A percentile compares a stretch with the other conserved stretches of the same genome.
phyloP scores from a whole-genome alignment of 495 filamentous ascomycete species.

The Amorphotheca resinae region DNA sequence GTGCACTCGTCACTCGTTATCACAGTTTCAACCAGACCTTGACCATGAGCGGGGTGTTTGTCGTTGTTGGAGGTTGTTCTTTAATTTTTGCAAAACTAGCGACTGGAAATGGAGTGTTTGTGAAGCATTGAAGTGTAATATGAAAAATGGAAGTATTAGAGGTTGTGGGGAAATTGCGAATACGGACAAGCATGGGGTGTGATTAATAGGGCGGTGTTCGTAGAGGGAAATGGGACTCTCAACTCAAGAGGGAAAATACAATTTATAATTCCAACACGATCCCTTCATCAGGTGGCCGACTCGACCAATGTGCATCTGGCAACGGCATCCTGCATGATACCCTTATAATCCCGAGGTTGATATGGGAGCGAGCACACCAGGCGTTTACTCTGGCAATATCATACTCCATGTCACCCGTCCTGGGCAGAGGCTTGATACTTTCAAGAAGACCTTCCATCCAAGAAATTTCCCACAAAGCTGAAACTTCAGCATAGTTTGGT shows the following conservation, averaged over 20 bases:
- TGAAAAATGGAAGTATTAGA: background rate
- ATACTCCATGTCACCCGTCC: conserved; percentile 1
- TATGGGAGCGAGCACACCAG: background rate
- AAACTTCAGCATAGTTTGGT: background rate
- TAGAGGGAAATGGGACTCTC: no score
- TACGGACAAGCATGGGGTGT: no score
- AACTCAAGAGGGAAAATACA: background rate
- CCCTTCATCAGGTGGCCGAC: no score
- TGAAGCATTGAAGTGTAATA: conserved; percentile 7
- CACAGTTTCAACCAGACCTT: conserved; percentile 28
- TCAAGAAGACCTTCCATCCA: conserved; percentile 1
- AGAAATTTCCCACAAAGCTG: background rate
- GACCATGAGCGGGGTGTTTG: conserved; percentile 35
- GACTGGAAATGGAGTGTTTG: conserved; percentile 23
- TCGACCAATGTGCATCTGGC: background rate
- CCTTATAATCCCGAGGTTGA: conserved; percentile 1
- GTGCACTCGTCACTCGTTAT: conserved; percentile 32
- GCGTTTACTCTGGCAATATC: conserved; percentile 3
- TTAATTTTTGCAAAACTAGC: conserved; percentile 22
- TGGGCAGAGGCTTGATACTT: background rate
- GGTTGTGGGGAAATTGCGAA: no score
- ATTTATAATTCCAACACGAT: no score
- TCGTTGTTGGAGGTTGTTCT: conserved; percentile 22
- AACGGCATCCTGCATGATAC: background rate
- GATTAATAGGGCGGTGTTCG: no score